phyloP scores from a whole-genome alignment of 78 protist species.

The Dictyostelium purpureum region DNA sequence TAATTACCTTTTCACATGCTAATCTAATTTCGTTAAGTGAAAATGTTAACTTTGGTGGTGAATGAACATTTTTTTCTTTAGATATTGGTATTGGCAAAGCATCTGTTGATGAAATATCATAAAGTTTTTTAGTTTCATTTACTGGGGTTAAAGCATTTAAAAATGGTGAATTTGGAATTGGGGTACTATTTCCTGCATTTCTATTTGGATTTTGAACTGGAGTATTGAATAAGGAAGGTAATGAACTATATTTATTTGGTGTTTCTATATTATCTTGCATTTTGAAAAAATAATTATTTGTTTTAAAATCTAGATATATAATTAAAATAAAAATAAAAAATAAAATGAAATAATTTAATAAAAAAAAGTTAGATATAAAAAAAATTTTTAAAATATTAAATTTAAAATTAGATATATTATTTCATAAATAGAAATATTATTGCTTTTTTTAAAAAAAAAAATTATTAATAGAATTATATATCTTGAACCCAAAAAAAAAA shows the following conservation, averaged over 20 bases:
- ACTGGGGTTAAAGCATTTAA: constrained; percentile 24
- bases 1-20: constrained; percentile 9
- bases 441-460: background rate
- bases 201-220: background rate
- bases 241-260: background rate
- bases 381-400: background rate
- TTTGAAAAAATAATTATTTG: background rate
- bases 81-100: background rate
- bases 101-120: background rate
- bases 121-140: background rate
- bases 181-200: background rate
- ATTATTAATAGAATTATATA: background rate
- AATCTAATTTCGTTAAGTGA: background rate
- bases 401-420: background rate
- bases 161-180: constrained; percentile 2
- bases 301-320: background rate
- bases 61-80: constrained; percentile 25
- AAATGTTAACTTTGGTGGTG: constrained; percentile 33
- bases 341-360: background rate
- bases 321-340: background rate
- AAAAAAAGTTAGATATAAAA: background rate
- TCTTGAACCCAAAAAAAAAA: background rate
- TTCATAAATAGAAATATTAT: background rate
- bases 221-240: background rate
- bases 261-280: background rate